These are phyloP conservation scores for Leptomonas pyrrhocoris DNA, from an alignment of 208 protist species.

Conservation along the genomic window DNA sequence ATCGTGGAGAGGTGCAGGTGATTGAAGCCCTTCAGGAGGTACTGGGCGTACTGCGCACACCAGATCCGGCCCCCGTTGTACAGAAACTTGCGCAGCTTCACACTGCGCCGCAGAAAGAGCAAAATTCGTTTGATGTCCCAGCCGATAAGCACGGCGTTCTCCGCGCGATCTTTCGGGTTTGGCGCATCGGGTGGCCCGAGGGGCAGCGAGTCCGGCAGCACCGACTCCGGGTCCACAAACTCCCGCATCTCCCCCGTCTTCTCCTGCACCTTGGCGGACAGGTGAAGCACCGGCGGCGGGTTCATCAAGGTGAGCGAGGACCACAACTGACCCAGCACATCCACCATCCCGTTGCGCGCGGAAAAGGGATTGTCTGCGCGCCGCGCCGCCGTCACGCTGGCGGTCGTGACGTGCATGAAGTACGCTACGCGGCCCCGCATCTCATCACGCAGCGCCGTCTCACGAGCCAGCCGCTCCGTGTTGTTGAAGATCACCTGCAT, in stretches of 20 bases:
- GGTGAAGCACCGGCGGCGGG: constrained; percentile 52
- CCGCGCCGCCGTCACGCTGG: constrained; percentile 81
- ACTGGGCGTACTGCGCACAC: constrained; percentile 94
- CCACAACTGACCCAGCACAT: constrained; percentile 79
- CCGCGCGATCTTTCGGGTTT: constrained; percentile 44
- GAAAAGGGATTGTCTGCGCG: constrained; percentile 90
- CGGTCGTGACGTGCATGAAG: constrained; percentile 77
- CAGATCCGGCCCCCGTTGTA: constrained; percentile 84
- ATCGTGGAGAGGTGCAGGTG: constrained; percentile 80
- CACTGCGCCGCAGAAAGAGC: constrained; percentile 77
- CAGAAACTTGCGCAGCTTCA: constrained; percentile 66
- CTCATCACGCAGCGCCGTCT: constrained; percentile 56
- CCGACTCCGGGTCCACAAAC: constrained; percentile 68
- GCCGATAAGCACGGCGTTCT: constrained; percentile 72
- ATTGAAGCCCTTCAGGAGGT: constrained; percentile 89
- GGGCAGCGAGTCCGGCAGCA: constrained; percentile 68
- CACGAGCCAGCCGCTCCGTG: constrained; percentile 55
- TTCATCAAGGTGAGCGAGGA: constrained; percentile 53
- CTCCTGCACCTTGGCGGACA: constrained; percentile 35
- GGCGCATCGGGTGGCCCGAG: constrained; percentile 38
- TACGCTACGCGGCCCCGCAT: constrained; percentile 53
- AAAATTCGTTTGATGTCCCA: constrained; percentile 89
- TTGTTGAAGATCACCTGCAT: constrained; percentile 81
- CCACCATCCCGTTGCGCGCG: constrained; percentile 75
- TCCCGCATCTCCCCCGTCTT: constrained; percentile 38